Evolutionary conservation across 2,329 filamentous ascomycete species (phyloP), one percentile per base, ranked within the genome.

Genomic region (Exophiala lecanii-corni): DNA sequence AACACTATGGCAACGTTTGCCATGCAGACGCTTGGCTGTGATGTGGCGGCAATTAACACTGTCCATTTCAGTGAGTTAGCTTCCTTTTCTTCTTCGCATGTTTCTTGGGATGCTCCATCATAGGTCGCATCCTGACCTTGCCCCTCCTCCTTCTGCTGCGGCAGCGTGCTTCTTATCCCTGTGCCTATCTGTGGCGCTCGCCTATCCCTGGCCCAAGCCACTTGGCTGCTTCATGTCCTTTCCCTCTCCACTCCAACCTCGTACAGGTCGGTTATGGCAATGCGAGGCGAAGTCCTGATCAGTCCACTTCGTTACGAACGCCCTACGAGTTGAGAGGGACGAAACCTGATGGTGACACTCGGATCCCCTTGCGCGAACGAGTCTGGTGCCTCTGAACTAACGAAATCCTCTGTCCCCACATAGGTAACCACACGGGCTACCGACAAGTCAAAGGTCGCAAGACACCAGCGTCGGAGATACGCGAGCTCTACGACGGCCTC

Each of bases 1-100:
- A 98, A 98, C 65, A 95, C 91, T 59, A 95, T 98, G 74, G 89
- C 89, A 31, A 89, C 89, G 1, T 94, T 95, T 61, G 87, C 89
- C 54, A 84, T 98, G 75, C 91, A 98, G 65, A 84, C 86, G 1
- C 70, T 98, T 38, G 92, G 92, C 36, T 96, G 89, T 61, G 91
- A 98, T 59, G 91, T 96, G 5, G 85, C 89, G 6, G 87, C 89
- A 2, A 76, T 98, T 58, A 96, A 98, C 63, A 98, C 92, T 0
- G 92, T 98, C 5, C 86, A 98, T 59, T 98, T 96, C 71, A 97
- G 91, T 95, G 72, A 65, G 83, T 68, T 40, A 17, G 21, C 30
- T 23, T 39, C 23, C 35, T 41, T 20, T 23, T 12, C 25, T 33
- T 39, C 20, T 25, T 17, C n/a, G n/a, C n/a, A n/a, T n/a, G n/a